Evolutionary conservation across 2,329 filamentous ascomycete genomes (phyloP).

Genomic region (Simplicillium sp.): DNA sequence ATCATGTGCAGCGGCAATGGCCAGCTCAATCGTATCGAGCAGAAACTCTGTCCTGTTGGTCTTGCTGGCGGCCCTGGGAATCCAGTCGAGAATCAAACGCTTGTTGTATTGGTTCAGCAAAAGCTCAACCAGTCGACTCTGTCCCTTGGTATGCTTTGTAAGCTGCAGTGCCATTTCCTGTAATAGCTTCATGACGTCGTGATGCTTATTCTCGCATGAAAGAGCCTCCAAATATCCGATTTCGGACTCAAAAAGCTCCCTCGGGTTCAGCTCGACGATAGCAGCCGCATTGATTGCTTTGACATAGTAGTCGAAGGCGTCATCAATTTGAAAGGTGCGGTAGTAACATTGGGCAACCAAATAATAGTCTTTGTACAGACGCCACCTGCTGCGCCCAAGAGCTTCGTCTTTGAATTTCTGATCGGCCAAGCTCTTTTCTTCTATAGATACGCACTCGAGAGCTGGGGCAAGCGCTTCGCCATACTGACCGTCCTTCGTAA

Average conservation of each 20-base stretch:
- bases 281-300: conserved; percentile 23
- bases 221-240: conserved; percentile 25
- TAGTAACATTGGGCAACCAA: conserved; percentile 27
- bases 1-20: conserved; percentile 21
- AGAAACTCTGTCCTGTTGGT: conserved; percentile 19
- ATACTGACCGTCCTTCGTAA: conserved; percentile 24
- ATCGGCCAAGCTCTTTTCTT: conserved; percentile 18
- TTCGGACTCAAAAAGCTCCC: conserved; percentile 27
- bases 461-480: conserved; percentile 23
- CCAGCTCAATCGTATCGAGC: conserved; percentile 17
- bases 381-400: conserved; percentile 22
- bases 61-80: conserved; percentile 29
- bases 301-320: conserved; percentile 23
- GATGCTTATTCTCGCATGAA: conserved; percentile 24
- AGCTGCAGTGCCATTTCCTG: conserved; percentile 19
- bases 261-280: conserved; percentile 14
- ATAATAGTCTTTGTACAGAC: conserved; percentile 29
- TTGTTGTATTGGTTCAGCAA: conserved; percentile 23
- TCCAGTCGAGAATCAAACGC: conserved; percentile 25
- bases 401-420: conserved; percentile 14
- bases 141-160: conserved; percentile 12
- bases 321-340: conserved; percentile 19
- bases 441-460: conserved; percentile 25
- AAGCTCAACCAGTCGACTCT: conserved; percentile 23
- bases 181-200: conserved; percentile 24